Conservation (phyloP, 2,329 filamentous ascomycete genomes). For the Tolypocladium album region DNA sequence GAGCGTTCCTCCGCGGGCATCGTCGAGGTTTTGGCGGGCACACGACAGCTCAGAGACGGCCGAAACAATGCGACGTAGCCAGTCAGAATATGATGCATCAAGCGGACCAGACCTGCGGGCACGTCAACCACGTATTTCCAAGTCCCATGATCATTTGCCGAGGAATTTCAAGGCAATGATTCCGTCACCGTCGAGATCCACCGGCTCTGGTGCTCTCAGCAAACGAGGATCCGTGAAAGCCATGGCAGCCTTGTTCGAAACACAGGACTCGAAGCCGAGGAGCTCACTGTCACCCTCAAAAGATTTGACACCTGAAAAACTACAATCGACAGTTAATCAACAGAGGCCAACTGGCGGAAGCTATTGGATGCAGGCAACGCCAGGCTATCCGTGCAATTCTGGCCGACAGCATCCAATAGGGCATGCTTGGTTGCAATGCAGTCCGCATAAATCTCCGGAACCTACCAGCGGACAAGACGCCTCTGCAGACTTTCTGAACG, state of each 20-base stretch:
- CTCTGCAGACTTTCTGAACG: neutral
- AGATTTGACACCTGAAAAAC: neutral
- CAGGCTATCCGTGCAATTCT: neutral
- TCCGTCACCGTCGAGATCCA: constrained; percentile 5
- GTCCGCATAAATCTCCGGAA: neutral
- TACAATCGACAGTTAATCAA: neutral
- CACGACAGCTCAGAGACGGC: neutral
- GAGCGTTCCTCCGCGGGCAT: constrained; percentile 8
- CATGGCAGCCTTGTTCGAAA: constrained; percentile 43
- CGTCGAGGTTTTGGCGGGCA: constrained; percentile 4
- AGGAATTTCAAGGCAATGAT: constrained; percentile 1
- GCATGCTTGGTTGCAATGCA: neutral
- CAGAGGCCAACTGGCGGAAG: neutral
- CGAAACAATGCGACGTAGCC: neutral
- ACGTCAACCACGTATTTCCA: constrained; percentile 2
- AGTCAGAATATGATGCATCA: neutral
- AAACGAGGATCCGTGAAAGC: constrained; percentile 30
- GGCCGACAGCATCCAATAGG: neutral
- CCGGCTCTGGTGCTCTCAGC: constrained; percentile 8
- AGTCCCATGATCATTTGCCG: constrained; percentile 4
- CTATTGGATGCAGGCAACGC: neutral
- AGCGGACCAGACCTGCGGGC: neutral
- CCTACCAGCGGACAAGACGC: neutral
- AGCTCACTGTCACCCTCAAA: neutral
- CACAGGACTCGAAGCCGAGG: constrained; percentile 5